phyloP scores from a whole-genome alignment of 1,284 basidiomycete species.

The Ganoderma sinense region DNA sequence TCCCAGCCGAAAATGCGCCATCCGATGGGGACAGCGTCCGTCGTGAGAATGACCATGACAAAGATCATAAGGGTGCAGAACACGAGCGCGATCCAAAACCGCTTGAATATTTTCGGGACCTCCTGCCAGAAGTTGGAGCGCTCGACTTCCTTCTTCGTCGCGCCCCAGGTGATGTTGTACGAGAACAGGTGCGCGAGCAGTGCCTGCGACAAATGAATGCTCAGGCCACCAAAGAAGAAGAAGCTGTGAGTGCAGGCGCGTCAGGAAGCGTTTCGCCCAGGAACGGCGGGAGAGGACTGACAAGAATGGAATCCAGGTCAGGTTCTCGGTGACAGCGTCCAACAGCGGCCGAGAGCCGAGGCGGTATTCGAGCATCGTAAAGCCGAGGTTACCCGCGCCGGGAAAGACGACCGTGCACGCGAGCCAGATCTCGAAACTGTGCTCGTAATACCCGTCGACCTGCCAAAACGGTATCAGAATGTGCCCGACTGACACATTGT shows the following conservation, averaged over 20 bases:
- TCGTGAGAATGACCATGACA: conserved; percentile 61
- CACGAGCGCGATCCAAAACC: conserved; percentile 72
- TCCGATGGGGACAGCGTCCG: conserved; percentile 57
- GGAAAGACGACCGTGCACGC: conserved; percentile 82
- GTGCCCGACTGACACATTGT: not conserved
- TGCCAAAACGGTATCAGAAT: not conserved
- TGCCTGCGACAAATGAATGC: conserved; percentile 76
- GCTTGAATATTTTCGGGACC: conserved; percentile 80
- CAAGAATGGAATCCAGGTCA: conserved; percentile 85
- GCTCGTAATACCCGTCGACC: conserved; percentile 71
- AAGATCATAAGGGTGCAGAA: conserved; percentile 49
- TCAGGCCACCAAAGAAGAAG: conserved; percentile 86
- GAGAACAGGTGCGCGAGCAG: conserved; percentile 85
- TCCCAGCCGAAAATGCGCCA: conserved; percentile 68
- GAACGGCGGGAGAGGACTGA: conserved; percentile 46
- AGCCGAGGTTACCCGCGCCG: conserved; percentile 74
- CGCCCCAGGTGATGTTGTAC: conserved; percentile 86
- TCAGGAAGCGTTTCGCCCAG: not conserved
- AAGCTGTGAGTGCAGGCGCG: conserved; percentile 53
- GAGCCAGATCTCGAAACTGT: conserved; percentile 80
- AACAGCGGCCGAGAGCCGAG: conserved; percentile 67
- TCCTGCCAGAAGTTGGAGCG: conserved; percentile 89
- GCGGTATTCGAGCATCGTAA: conserved; percentile 79
- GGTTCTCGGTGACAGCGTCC: conserved; percentile 65
- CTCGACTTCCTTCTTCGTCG: conserved; percentile 83